Conservation (phyloP, 2,329 filamentous ascomycete species). For the Leptosphaerulina australis region DNA sequence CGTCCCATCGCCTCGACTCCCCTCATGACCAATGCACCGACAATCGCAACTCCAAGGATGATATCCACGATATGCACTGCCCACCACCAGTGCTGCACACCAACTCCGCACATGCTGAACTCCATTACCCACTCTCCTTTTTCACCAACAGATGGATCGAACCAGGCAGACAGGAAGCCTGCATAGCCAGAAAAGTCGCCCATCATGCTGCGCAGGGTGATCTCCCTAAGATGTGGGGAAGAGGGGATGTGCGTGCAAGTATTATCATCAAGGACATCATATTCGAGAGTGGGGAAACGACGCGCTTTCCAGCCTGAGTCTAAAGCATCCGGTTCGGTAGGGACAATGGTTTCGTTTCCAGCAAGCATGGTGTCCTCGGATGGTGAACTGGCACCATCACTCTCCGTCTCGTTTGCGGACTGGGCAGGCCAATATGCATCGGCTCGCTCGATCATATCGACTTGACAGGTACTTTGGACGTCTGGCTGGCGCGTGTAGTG, state of each 20-base stretch:
- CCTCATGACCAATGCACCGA: neutral
- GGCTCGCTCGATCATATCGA: slow-evolving; percentile 12
- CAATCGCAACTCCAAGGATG: neutral
- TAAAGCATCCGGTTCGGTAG: neutral
- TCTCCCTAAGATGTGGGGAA: slow-evolving; percentile 73
- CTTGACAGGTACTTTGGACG: slow-evolving; percentile 16
- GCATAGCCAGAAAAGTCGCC: slow-evolving; percentile 92
- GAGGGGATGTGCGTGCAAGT: slow-evolving; percentile 24
- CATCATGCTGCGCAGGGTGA: slow-evolving; percentile 98
- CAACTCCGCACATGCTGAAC: slow-evolving; percentile 77
- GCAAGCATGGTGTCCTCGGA: slow-evolving; percentile 3
- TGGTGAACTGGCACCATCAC: slow-evolving; percentile 5
- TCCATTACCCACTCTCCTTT: slow-evolving; percentile 87
- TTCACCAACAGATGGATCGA: slow-evolving; percentile 69
- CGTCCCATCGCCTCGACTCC: neutral
- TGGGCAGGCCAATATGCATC: slow-evolving; percentile 26
- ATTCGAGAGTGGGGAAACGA: slow-evolving; percentile 25
- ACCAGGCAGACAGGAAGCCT: slow-evolving; percentile 88
- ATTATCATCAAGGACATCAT: slow-evolving; percentile 45
- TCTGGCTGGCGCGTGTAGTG: slow-evolving; percentile 63
- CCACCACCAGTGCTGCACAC: slow-evolving; percentile 95
- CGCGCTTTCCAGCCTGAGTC: slow-evolving; percentile 31
- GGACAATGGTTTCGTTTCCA: slow-evolving; percentile 1
- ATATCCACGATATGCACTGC: slow-evolving; percentile 68
- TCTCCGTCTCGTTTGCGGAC: slow-evolving; percentile 6